These are phyloP conservation scores for Magnusiomyces ingens DNA, from an alignment of 1,139 yeast species.

Conservation along the genomic window DNA sequence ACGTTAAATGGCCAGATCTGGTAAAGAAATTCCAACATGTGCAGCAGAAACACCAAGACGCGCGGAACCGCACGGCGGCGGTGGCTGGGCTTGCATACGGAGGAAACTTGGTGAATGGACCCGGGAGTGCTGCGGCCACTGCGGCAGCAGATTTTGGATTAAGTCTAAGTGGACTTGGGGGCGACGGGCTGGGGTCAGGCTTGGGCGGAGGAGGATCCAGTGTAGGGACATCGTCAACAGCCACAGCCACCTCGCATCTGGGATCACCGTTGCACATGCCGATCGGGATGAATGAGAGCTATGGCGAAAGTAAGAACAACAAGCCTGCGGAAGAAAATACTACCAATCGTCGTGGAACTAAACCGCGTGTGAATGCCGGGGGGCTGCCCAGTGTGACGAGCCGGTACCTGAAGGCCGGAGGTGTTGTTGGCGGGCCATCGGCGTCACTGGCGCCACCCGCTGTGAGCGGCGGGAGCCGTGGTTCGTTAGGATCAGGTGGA, in stretches of 20 bases:
- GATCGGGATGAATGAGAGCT: no score
- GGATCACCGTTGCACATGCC: no score
- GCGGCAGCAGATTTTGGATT: background rate
- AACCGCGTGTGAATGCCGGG: no score
- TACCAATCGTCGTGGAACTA: no score
- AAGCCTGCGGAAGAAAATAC: no score
- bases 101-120: background rate
- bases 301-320: no score
- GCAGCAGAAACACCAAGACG: slow-evolving; percentile 50
- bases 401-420: slow-evolving; percentile 4
- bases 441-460: background rate
- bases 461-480: background rate
- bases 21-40: slow-evolving; percentile 54
- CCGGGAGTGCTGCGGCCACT: background rate
- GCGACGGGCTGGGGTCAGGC: background rate
- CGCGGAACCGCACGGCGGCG: slow-evolving; percentile 17
- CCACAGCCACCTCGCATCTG: no score
- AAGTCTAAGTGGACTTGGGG: background rate
- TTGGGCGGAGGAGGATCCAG: background rate
- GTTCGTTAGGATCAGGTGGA: background rate
- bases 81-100: slow-evolving; percentile 2
- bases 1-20: slow-evolving; percentile 46
- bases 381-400: slow-evolving; percentile 3
- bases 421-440: background rate
- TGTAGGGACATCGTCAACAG: background rate